phyloP scores from a whole-genome alignment of 805 yeast genomes.

The Saccharomycopsis sp. region DNA sequence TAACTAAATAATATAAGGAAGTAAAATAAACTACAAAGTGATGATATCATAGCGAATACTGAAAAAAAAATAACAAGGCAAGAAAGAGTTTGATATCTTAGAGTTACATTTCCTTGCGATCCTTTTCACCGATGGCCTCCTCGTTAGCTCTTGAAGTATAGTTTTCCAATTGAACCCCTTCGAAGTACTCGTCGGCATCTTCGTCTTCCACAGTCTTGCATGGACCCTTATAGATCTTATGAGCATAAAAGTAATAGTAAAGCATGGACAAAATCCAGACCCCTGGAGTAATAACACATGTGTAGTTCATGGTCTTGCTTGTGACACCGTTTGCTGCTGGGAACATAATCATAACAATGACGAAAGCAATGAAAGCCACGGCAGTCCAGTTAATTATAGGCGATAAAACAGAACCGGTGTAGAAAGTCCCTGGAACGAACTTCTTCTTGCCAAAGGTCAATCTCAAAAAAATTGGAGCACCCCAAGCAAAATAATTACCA shows the following conservation, averaged over 20 bases:
- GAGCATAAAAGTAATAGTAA: constrained; percentile 48
- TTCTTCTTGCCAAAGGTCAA: constrained; percentile 41
- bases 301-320: constrained; percentile 56
- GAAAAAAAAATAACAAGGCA: neutral
- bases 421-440: constrained; percentile 57
- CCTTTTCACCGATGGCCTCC: neutral
- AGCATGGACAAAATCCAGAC: constrained; percentile 48
- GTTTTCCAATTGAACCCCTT: neutral
- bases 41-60: neutral
- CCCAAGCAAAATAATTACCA: constrained; percentile 60
- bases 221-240: constrained; percentile 54
- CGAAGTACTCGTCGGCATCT: neutral
- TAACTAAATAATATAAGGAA: too few relatives aligned
- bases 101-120: neutral
- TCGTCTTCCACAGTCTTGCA: constrained; percentile 3
- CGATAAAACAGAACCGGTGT: constrained; percentile 43
- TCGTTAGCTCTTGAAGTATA: neutral
- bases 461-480: constrained; percentile 49
- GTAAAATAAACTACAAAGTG: neutral
- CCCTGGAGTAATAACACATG: constrained; percentile 56
- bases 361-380: constrained; percentile 41
- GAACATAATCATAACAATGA: constrained; percentile 51
- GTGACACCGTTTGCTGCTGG: constrained; percentile 36
- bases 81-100: neutral
- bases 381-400: constrained; percentile 41